Base-by-base conservation (phyloP, 441 rosid genomes). In the Gossypium davidsonii region DNA sequence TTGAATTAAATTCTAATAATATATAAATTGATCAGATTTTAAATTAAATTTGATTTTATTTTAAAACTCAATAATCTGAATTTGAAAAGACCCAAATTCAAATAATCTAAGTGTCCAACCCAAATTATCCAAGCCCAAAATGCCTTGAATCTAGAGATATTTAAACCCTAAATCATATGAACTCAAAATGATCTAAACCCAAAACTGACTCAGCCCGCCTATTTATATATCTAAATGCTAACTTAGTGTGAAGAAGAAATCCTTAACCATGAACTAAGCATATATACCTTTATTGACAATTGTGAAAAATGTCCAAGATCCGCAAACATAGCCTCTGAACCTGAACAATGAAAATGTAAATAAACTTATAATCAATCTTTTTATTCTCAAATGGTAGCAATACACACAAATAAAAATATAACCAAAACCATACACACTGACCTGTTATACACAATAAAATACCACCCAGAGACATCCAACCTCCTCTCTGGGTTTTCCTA, bases 291-390 rank as follows among this genome's bases (percentile, higher is more conserved):
- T 21, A 56, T 92, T 63, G 98, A 94, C 83, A 89, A 83, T 44
- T 92, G 97, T 12, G 98, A 90, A 62, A 94, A 94, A 78, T 94
- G 98, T 37, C 98, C 98, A 14, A 94, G 97, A 88, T 94, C 97
- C 37, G 98, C 98, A 79, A 91, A 92, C 98, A 92, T 94, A 51
- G 98, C 98, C 79, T 94, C 98, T 0, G 96, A 92, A 69, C 97
- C 97, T 91, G 80, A 69, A 77, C 23, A 48, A 73, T 1, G 34
- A 59, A 74, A 42, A 70, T 62, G 23, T 66, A 11, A 12, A 58
- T 7, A 3, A 67, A 42, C 21, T 18, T 18, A 6, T 1, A 58
- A 26, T 5, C 17, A 39, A 28, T 4, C 48, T 46, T 49, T 55
- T 25, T 70, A 52, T 61, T 18, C 53, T 6, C 34, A 55, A 37